Conservation (phyloP, 202 grass and related monocot genomes). For the Panicum virgatum region DNA sequence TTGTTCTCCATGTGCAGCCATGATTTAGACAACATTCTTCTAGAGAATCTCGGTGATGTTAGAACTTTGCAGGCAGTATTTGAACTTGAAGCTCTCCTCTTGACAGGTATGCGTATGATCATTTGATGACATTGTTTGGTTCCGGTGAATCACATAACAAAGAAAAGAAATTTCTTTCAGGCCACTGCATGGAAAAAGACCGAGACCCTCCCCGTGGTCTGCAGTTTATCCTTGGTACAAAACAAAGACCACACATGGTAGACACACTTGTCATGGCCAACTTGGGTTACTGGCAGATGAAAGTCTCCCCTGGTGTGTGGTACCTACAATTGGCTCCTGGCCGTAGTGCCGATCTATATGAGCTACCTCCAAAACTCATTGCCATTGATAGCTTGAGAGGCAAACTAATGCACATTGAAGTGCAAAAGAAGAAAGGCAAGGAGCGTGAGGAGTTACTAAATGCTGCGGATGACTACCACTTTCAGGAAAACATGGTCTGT, state of each 20-base stretch:
- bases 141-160: slow-evolving; percentile 20
- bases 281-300: slow-evolving; percentile 99
- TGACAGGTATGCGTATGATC: slow-evolving; percentile 81
- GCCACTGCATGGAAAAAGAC: slow-evolving; percentile 96
- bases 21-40: slow-evolving; percentile 96
- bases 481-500: slow-evolving; percentile 69
- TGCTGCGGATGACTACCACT: slow-evolving; percentile 58
- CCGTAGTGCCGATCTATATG: slow-evolving; percentile 86
- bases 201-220: slow-evolving; percentile 88
- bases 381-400: slow-evolving; percentile 93
- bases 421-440: slow-evolving; percentile 86
- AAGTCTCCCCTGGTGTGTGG: slow-evolving; percentile 93
- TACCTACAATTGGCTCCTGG: slow-evolving; percentile 94
- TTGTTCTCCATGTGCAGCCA: slow-evolving; percentile 60
- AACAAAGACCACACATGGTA: slow-evolving; percentile 81
- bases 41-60: slow-evolving; percentile 90
- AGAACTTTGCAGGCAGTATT: slow-evolving; percentile 89
- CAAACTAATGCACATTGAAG: slow-evolving; percentile 90
- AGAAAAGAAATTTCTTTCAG: slow-evolving; percentile 51
- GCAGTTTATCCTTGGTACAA: slow-evolving; percentile 96
- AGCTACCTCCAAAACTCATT: slow-evolving; percentile 61
- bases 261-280: slow-evolving; percentile 99
- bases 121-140: slow-evolving; percentile 34
- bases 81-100: slow-evolving; percentile 97
- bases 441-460: slow-evolving; percentile 83